Evolutionary conservation across 2,329 filamentous ascomycete genomes (phyloP), one percentile per base, ranked within the genome.

Genomic region (Trichoderma citrinoviride): DNA sequence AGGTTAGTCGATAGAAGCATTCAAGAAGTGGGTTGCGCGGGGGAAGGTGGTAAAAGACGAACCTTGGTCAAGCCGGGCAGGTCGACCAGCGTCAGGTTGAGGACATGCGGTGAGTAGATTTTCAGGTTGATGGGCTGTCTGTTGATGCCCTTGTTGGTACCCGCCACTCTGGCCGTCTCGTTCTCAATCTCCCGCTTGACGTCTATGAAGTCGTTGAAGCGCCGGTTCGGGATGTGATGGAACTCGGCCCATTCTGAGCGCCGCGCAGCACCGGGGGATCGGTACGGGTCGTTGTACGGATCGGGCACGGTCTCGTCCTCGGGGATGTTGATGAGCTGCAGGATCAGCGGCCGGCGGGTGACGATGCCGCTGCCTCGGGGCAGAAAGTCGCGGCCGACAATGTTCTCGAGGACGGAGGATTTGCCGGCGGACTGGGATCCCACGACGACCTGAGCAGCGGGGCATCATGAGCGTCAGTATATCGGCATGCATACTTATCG

Each of bases 351-450:
- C 73, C 95, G 87, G 68, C 95, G 87, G 65, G 95, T 99, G 68
- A 97, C 93, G 77, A 99, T 98, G 77, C 95, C 95, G 76, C 92
- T 96, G 73, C 95, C 95, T 77, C 95, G 90, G 66, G 95, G 95
- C 61, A 99, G 84, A 78, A 99, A 99, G 80, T 99, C 95, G 79
- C 94, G 88, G 73, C 95, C 95, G 73, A 99, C 95, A 71, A 99
- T 97, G 79, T 99, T 99, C 81, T 99, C 95, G 69, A 99, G 89
- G 27, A 99, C 95, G 7, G 95, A 98, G 17, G 94, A 98, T 82
- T 99, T 99, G 75, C 95, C 95, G 64, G 95, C 96, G 12, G 95
- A 98, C 80, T 99, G 95, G 67, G 95, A 99, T 69, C 95, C 95
- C 72, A 99, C 95, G 67, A 99, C 95, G 69, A 99, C 94, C 94